Conservation (phyloP, 169 alveolate genomes). For the Cryptosporidium ryanae region DNA sequence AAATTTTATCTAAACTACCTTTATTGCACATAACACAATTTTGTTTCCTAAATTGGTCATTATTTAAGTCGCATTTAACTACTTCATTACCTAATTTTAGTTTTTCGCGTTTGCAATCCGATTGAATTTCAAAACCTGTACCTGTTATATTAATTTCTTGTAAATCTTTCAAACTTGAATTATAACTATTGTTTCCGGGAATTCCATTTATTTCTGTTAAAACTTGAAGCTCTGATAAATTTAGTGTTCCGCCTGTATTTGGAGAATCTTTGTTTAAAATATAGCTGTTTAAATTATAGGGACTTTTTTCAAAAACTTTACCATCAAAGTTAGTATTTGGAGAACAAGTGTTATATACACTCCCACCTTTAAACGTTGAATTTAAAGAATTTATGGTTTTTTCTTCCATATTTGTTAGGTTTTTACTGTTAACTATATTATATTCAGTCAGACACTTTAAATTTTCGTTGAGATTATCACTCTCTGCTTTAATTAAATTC, state of each 20-base stretch:
- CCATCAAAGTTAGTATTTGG: neutral
- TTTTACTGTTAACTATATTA: neutral
- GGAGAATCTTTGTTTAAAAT: constrained; percentile 25
- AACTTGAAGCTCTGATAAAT: constrained; percentile 48
- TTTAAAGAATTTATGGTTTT: no score
- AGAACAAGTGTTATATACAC: neutral
- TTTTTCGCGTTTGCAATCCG: neutral
- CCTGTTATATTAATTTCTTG: neutral
- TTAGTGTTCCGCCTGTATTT: constrained; percentile 53
- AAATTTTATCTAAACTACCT: neutral
- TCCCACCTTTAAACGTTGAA: no score
- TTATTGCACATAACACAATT: neutral
- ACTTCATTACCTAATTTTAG: neutral
- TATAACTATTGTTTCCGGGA: neutral
- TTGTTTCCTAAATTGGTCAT: neutral
- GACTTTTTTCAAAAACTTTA: neutral
- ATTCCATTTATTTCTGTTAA: neutral
- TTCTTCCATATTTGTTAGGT: no score
- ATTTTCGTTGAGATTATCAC: constrained; percentile 29
- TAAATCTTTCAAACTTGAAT: neutral
- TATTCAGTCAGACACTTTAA: constrained; percentile 15
- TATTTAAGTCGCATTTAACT: neutral
- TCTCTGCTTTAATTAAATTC: constrained; percentile 31
- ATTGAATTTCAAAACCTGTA: neutral
- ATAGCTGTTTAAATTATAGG: no score